phyloP scores from a whole-genome alignment of 2,329 filamentous ascomycete species.

The Aquanectria penicillioides region DNA sequence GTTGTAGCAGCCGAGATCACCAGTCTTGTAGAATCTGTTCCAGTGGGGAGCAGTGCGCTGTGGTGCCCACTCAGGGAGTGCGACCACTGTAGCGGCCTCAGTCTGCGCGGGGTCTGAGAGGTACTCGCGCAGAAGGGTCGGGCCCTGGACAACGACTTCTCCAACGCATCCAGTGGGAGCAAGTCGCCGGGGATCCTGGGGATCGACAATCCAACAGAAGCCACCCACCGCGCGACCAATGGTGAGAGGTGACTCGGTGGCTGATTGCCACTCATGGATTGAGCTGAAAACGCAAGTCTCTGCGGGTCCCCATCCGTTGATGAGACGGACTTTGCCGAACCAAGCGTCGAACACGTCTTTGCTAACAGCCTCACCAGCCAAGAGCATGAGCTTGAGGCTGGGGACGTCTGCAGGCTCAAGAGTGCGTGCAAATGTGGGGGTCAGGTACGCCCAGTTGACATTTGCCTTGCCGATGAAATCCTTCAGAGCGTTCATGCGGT shows the following conservation, averaged over 20 bases:
- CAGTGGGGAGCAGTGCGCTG: not conserved
- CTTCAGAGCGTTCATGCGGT: slow-evolving; percentile 7
- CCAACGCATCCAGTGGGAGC: slow-evolving; percentile 38
- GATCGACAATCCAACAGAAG: not conserved
- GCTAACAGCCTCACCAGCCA: slow-evolving; percentile 21
- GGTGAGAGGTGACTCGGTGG: slow-evolving; percentile 37
- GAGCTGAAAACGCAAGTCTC: slow-evolving; percentile 18
- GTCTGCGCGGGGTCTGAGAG: slow-evolving; percentile 15
- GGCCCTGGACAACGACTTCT: slow-evolving; percentile 37
- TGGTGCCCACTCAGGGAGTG: not conserved
- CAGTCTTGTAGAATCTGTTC: not conserved
- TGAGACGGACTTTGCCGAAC: slow-evolving; percentile 11
- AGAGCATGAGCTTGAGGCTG: not conserved
- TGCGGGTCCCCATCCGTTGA: slow-evolving; percentile 23
- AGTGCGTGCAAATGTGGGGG: slow-evolving; percentile 6
- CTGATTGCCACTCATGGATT: slow-evolving; percentile 7
- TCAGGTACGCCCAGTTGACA: slow-evolving; percentile 2
- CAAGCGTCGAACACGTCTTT: slow-evolving; percentile 16
- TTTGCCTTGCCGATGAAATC: not conserved
- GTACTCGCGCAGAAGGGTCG: slow-evolving; percentile 38
- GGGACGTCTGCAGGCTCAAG: not conserved
- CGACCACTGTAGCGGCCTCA: slow-evolving; percentile 44
- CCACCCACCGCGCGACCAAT: not conserved
- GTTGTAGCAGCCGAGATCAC: not conserved
- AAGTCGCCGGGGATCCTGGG: slow-evolving; percentile 16